phyloP scores from a whole-genome alignment of 495 filamentous ascomycete species.

The Astrothelium macrocarpum region DNA sequence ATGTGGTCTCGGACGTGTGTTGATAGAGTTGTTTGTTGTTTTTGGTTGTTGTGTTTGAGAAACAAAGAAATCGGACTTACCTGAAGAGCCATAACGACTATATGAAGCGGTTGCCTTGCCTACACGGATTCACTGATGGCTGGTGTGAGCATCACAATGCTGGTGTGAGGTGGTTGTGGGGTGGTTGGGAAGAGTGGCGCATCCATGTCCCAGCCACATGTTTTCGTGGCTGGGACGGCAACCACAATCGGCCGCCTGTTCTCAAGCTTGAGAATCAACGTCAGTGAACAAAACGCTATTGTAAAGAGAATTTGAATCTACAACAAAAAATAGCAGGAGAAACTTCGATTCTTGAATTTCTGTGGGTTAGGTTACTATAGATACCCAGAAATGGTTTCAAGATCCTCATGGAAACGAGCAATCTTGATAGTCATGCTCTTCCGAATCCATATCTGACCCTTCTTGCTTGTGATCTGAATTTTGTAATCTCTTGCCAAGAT shows the following conservation, averaged over 20 bases:
- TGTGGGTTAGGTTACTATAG: too few relatives aligned
- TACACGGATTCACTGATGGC: neutral
- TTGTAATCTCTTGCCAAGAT: too few relatives aligned
- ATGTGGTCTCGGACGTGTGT: neutral
- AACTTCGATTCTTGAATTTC: too few relatives aligned
- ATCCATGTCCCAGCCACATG: neutral
- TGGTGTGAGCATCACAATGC: neutral
- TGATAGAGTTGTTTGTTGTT: neutral
- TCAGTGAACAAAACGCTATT: too few relatives aligned
- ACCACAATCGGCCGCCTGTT: too few relatives aligned
- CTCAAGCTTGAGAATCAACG: too few relatives aligned
- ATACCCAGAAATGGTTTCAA: too few relatives aligned
- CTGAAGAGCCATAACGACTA: neutral
- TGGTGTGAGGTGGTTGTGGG: slow-evolving; percentile 1
- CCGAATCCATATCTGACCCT: too few relatives aligned
- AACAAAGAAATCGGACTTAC: neutral
- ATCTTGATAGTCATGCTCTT: too few relatives aligned
- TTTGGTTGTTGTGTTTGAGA: neutral
- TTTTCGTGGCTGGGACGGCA: neutral
- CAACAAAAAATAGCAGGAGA: too few relatives aligned
- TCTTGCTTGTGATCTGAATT: too few relatives aligned
- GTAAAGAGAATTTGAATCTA: neutral
- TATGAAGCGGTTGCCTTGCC: neutral
- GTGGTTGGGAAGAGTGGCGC: slow-evolving; percentile 3
- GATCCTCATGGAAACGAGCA: too few relatives aligned